phyloP scores from a whole-genome alignment of 1,284 basidiomycete genomes.

The Caloboletus inedulis region DNA sequence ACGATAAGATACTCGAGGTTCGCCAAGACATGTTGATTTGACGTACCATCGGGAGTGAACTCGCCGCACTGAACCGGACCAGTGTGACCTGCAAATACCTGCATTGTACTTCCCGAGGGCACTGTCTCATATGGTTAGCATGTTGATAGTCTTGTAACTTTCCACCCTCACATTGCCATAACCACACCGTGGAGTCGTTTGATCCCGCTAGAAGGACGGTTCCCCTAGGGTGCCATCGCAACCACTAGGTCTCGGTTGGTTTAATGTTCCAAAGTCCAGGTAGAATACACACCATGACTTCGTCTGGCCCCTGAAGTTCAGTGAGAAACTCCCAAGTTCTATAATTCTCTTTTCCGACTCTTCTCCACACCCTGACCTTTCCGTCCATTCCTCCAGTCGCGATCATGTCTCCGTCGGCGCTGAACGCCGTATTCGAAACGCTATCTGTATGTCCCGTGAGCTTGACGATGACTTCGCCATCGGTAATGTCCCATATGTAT shows the following conservation, averaged over 20 bases:
- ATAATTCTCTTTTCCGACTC: conserved; percentile 72
- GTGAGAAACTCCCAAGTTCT: conserved; percentile 90
- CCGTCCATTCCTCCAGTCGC: conserved; percentile 99
- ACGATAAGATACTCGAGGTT: conserved; percentile 6
- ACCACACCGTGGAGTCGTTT: conserved; percentile 94
- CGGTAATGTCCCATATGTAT: conserved; percentile 90
- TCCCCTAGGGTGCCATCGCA: conserved; percentile 97
- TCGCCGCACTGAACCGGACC: conserved; percentile 83
- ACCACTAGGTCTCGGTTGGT: conserved; percentile 55
- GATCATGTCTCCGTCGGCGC: conserved; percentile 84
- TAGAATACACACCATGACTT: conserved; percentile 76
- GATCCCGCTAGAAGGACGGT: conserved; percentile 86
- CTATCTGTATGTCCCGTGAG: conserved; percentile 93
- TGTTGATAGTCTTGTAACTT: not conserved
- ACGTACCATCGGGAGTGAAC: conserved; percentile 85
- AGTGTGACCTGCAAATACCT: conserved; percentile 92
- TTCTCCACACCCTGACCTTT: conserved; percentile 85
- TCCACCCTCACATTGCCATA: conserved; percentile 81
- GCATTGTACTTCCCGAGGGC: conserved; percentile 91
- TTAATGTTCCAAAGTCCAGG: not conserved
- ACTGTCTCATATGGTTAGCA: conserved; percentile 48
- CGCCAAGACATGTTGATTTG: not conserved
- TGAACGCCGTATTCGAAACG: conserved; percentile 81
- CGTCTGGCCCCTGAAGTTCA: conserved; percentile 90
- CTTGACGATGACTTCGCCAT: conserved; percentile 77